phyloP scores from a whole-genome alignment of 768 basidiomycete genomes.

The Lepiota brunneoincarnata region DNA sequence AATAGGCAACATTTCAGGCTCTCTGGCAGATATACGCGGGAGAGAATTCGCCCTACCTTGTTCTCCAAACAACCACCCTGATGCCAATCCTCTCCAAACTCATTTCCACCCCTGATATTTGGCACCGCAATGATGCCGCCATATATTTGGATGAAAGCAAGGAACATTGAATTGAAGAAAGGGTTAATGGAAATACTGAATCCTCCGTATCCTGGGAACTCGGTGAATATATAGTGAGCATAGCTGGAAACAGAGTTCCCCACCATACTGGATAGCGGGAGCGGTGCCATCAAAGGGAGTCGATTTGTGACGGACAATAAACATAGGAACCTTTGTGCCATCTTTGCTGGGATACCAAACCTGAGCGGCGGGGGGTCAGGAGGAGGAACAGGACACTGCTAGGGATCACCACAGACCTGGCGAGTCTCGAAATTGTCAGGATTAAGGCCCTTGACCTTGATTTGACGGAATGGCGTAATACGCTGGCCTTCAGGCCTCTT shows the following conservation, averaged over 20 bases:
- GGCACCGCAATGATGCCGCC: slow-evolving; percentile 61
- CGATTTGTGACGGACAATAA: slow-evolving; percentile 72
- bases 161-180: slow-evolving; percentile 65
- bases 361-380: slow-evolving; percentile 22
- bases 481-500: slow-evolving; percentile 42
- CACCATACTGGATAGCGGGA: slow-evolving; percentile 76
- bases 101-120: slow-evolving; percentile 66
- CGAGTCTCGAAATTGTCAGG: slow-evolving; percentile 66
- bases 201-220: slow-evolving; percentile 68
- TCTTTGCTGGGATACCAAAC: slow-evolving; percentile 82
- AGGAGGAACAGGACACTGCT: neutral
- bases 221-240: neutral
- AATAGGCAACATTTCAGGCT: slow-evolving; percentile 4
- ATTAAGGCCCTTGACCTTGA: slow-evolving; percentile 56
- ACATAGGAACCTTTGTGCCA: slow-evolving; percentile 82
- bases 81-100: slow-evolving; percentile 89
- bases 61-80: slow-evolving; percentile 64
- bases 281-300: slow-evolving; percentile 73
- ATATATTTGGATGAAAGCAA: slow-evolving; percentile 74
- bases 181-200: slow-evolving; percentile 72
- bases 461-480: slow-evolving; percentile 59
- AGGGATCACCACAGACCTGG: slow-evolving; percentile 40
- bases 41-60: slow-evolving; percentile 43
- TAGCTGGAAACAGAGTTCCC: neutral
- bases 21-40: neutral